Evolutionary conservation across 352 stramenopile species (phyloP).

Genomic region (Phytophthora brassicae): DNA sequence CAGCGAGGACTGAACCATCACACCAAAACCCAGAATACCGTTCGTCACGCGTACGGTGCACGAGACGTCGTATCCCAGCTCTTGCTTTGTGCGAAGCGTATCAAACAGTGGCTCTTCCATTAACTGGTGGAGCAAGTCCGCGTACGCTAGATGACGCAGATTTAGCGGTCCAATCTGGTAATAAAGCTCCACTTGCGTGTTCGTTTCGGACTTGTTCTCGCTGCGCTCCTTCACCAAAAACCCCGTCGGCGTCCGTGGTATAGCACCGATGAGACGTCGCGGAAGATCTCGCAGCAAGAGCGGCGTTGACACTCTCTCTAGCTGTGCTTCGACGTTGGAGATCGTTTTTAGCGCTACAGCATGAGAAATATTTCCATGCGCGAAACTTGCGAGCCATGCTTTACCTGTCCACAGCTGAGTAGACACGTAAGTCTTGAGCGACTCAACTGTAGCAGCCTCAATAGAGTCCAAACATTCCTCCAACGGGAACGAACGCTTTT

Average conservation of each 20-base stretch:
- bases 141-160: slow-evolving; percentile 63
- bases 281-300: slow-evolving; percentile 35
- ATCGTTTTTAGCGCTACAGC: slow-evolving; percentile 37
- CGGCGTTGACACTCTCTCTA: slow-evolving; percentile 37
- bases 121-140: slow-evolving; percentile 82
- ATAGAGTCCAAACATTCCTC: slow-evolving; percentile 49
- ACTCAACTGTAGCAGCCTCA: slow-evolving; percentile 38
- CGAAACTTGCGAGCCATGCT: slow-evolving; percentile 59
- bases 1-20: slow-evolving; percentile 83
- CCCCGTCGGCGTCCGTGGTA: slow-evolving; percentile 46
- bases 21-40: slow-evolving; percentile 79
- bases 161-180: slow-evolving; percentile 84
- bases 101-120: slow-evolving; percentile 92
- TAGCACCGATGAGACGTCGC: slow-evolving; percentile 53
- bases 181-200: slow-evolving; percentile 85
- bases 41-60: slow-evolving; percentile 83
- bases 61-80: slow-evolving; percentile 90
- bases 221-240: slow-evolving; percentile 63
- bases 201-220: slow-evolving; percentile 77
- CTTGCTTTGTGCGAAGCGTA: slow-evolving; percentile 85
- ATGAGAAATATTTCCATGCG: slow-evolving; percentile 68
- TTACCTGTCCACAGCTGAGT: slow-evolving; percentile 51
- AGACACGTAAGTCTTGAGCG: slow-evolving; percentile 43
- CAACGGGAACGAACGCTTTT: slow-evolving; percentile 51
- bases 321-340: slow-evolving; percentile 43